Evolutionary conservation across 2,329 filamentous ascomycete species (phyloP), one percentile per base, ranked within the genome.

Genomic region (Trichoderma guizhouense): DNA sequence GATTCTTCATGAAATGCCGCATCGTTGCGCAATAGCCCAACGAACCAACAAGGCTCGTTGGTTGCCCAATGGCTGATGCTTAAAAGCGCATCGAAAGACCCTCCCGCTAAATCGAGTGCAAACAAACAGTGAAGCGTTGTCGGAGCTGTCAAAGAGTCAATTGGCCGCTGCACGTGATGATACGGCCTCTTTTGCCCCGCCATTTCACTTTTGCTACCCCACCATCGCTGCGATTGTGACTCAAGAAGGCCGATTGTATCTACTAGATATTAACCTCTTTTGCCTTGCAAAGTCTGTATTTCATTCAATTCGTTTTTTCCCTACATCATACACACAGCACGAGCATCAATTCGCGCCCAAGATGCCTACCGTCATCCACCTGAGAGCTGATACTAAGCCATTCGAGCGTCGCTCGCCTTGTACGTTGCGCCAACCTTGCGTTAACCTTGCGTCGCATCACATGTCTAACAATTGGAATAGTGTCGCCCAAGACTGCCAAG

Each of bases 401-500:
- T 36, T 47, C 3, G 61, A 64, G 36, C 61, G 61, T 18, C 61
- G 61, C 24, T 64, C 36, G 34, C 39, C 61, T 14, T 26, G 61
- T 64, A 64, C 26, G 36, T 30, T 43, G 24, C 15, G 26, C 36
- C 24, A 3, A 18, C 34, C 4, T n/a, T 21, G 15, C 6, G 39
- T 43, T 36, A 3, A 18, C 34, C 4, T n/a, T 21, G 15, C 6
- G 39, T 43, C 15, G n/a, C 32, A 30, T 39, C 18, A 18, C 34
- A 53, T 28, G 21, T 60, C 14, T 43, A 2, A 36, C 55, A 32
- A 5, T 24, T 30, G 53, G 34, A 43, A 5, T 26, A 69, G 53
- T 60, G 28, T 76, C 76, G 1, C 76, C 76, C 39, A 43, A 75
- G 66, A 69, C 69, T 21, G 76, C 78, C 74, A 79, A 79, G 75